Evolutionary conservation across 345 rosid species (phyloP), one percentile per base, ranked within the genome.

Genomic region (Brassica juncea): DNA sequence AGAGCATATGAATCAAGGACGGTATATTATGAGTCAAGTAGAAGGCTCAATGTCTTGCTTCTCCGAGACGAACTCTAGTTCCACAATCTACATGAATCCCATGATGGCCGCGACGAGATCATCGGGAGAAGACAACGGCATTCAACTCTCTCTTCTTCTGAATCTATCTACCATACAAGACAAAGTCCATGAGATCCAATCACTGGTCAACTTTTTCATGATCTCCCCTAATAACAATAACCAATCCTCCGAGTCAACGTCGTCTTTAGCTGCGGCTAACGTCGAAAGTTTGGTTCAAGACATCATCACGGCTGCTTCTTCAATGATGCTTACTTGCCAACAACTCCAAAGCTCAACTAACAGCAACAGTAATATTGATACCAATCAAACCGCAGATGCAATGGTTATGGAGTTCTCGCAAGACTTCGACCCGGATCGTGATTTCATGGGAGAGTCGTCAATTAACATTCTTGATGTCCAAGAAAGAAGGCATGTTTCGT

Each of bases 301-400:
- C 52, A 85, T 92, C 65, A 87, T 90, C 37, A 72, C 82, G 8
- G 42, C 86, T 3, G 87, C 98, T 3, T 87, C 98, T 66, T 86
- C 98, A 1, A 84, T 92, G 84, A 55, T 89, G 84, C 77, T 77
- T 76, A 75, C 86, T 34, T 90, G 90, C 85, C 97, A 94, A 61
- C 96, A 90, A 63, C 83, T 88, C 82, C 70, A 81, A 4, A 37
- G 23, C 42, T 70, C 80, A 69, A 57, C 73, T 57, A 75, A 59
- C 67, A 77, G 67, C 69, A 66, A 14, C 9, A 70, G 82, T 16
- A 69, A 12, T 68, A 21, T 65, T 6, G 6, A 35, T 62, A 69
- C 69, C 6, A 14, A 54, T 63, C 79, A 63, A 28, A 16, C 67
- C 75, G 60, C 32, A 5, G 52, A 55, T 39, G 79, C 23, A 12